Conservation (phyloP, 164 flowering plant species). For the Aristolochia californica region DNA sequence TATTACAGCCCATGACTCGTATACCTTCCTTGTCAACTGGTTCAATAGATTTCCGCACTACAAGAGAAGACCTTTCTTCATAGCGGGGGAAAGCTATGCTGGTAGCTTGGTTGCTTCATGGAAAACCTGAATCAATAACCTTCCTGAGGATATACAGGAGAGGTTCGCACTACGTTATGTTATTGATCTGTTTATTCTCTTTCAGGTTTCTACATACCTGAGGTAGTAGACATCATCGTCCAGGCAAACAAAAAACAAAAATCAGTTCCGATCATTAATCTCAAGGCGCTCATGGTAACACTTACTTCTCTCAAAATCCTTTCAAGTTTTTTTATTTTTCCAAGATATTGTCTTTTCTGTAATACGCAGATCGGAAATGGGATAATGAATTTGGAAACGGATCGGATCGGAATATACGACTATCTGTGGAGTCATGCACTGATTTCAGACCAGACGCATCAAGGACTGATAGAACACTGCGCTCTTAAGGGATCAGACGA, state of each 20-base stretch:
- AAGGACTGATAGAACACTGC: not conserved
- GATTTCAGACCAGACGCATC: slow-evolving; percentile 35
- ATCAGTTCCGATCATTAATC: not conserved
- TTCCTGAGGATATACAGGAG: too few relatives aligned
- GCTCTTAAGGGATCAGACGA: not conserved
- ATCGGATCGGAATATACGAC: slow-evolving; percentile 51
- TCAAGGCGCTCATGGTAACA: slow-evolving; percentile 3
- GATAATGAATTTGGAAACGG: slow-evolving; percentile 14
- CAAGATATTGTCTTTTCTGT: not conserved
- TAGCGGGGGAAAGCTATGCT: slow-evolving; percentile 7
- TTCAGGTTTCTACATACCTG: slow-evolving; percentile 5
- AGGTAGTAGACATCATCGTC: slow-evolving; percentile 4
- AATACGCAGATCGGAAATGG: slow-evolving; percentile 3
- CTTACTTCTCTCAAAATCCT: not conserved
- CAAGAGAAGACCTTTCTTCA: slow-evolving; percentile 4
- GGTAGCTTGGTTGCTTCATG: too few relatives aligned
- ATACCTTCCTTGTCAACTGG: slow-evolving; percentile 8
- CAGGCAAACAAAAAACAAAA: not conserved
- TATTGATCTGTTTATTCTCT: too few relatives aligned
- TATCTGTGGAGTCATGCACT: slow-evolving; percentile 79
- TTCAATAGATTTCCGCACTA: slow-evolving; percentile 4
- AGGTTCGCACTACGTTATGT: too few relatives aligned
- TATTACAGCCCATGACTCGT: slow-evolving; percentile 1
- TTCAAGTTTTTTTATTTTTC: not conserved
- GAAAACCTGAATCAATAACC: too few relatives aligned